A percentile compares a stretch with the other conserved stretches of the same genome.
Evolutionary conservation across 164 flowering plant species (phyloP).

Genomic region (Umbellularia californica): DNA sequence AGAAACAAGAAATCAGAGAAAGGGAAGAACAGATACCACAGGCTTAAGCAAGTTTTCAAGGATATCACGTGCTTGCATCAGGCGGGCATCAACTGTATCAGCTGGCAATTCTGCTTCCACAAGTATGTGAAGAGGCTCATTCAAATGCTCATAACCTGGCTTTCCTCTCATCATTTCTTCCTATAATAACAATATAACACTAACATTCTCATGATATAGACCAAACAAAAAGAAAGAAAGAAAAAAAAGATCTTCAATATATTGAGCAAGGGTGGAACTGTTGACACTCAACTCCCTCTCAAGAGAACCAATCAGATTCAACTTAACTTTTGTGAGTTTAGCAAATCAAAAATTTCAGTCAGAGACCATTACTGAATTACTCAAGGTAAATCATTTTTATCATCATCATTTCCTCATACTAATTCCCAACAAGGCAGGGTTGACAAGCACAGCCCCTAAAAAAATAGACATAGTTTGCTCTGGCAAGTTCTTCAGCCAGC

Average conservation of each 20-base stretch:
- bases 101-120: conserved; percentile 91
- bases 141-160: conserved; percentile 90
- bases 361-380: too few relatives aligned
- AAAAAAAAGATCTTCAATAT: too few relatives aligned
- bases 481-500: too few relatives aligned
- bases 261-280: too few relatives aligned
- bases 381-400: too few relatives aligned
- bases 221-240: not conserved
- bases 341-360: too few relatives aligned
- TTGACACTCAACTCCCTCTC: not conserved
- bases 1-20: not conserved
- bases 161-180: conserved; percentile 97
- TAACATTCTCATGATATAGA: not conserved
- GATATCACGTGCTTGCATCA: conserved; percentile 88
- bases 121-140: conserved; percentile 87
- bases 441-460: too few relatives aligned
- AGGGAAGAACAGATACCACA: conserved; percentile 36
- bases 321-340: not conserved
- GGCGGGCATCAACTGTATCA: conserved; percentile 77
- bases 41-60: conserved; percentile 88
- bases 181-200: conserved; percentile 23
- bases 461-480: too few relatives aligned
- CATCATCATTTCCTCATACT: too few relatives aligned
- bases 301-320: not conserved
- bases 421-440: too few relatives aligned